A percentile compares a stretch with the other conserved stretches of the same genome.
Evolutionary conservation across 2,329 filamentous ascomycete species (phyloP).

Genomic region (Penicillium nordicum): DNA sequence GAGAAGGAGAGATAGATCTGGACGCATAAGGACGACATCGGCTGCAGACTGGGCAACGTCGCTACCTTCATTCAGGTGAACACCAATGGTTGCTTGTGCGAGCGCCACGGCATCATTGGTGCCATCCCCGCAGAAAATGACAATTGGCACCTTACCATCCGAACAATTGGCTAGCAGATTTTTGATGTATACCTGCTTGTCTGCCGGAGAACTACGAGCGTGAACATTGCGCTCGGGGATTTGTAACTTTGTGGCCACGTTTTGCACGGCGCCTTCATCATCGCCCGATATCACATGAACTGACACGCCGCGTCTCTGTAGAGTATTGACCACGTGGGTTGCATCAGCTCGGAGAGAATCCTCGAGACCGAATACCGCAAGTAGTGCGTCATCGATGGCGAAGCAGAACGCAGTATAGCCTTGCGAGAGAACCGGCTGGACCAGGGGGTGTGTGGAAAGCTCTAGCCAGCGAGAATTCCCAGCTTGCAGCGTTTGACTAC

Average conservation of each 20-base stretch:
- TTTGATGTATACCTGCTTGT: not conserved
- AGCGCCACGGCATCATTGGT: not conserved
- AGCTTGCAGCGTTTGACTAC: constrained; percentile 20
- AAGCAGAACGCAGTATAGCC: constrained; percentile 57
- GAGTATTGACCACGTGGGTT: constrained; percentile 49
- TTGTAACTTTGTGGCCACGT: not conserved
- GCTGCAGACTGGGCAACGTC: not conserved
- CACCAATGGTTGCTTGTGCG: not conserved
- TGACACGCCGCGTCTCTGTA: constrained; percentile 48
- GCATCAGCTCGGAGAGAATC: constrained; percentile 51
- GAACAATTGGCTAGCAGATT: not conserved
- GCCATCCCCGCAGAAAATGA: not conserved
- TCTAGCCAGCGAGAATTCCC: constrained; percentile 38
- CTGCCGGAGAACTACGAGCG: not conserved
- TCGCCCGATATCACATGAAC: constrained; percentile 23
- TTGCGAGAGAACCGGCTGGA: constrained; percentile 38
- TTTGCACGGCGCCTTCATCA: not conserved
- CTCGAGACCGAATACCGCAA: constrained; percentile 52
- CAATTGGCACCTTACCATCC: not conserved
- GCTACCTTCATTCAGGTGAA: not conserved
- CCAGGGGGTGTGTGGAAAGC: constrained; percentile 28
- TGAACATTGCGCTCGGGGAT: not conserved
- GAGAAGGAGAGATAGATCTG: not conserved
- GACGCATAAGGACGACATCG: not conserved
- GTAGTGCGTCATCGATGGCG: constrained; percentile 44